Evolutionary conservation across 805 yeast genomes (phyloP), one percentile per base, ranked within the genome.

Genomic region (Metschnikowia amazonensis): DNA sequence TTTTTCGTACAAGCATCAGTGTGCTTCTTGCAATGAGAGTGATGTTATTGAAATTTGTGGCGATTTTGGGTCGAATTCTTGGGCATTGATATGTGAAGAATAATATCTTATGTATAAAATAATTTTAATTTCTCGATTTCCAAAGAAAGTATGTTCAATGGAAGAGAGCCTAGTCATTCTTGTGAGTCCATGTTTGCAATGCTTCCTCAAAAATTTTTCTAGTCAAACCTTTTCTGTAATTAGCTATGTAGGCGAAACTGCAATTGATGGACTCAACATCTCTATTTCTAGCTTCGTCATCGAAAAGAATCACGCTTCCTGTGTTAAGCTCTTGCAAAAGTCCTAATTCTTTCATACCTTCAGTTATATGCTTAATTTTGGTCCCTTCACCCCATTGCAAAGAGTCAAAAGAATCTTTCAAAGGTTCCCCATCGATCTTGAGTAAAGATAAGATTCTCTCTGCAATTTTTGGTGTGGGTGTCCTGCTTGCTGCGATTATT

Each of bases 401-500:
- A 32, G 74, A 76, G 50, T 78, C 81, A 51, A 88, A 82, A 41
- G 67, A 70, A 10, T 68, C 56, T 14, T 69, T 62, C n/a, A 81
- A 70, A 0, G 84, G 81, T 36, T 65, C 68, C n/a, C 71, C 76
- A 35, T 75, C 75, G 1, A 88, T 64, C 30, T 74, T 70, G 29
- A 85, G 70, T 46, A 74, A 61, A 7, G 73, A 67, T 43, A 88
- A 64, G 58, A 89, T 63, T 44, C 80, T 77, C 51, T 72, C 71
- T 1, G 96, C 96, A n/a, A 84, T 67, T n/a, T 76, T 70, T 0
- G 96, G 95, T 1, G 88, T 79, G 49, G 79, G 78, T 0, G 97
- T 89, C 53, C 96, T 70, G 21, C 92, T 83, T 0, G 96, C 96
- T 3, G 84, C 81, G 24, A 84, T 74, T 1, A 86, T 73, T 28